Base-by-base conservation (phyloP, 345 rosid genomes). In the Conringia planisiliqua region DNA sequence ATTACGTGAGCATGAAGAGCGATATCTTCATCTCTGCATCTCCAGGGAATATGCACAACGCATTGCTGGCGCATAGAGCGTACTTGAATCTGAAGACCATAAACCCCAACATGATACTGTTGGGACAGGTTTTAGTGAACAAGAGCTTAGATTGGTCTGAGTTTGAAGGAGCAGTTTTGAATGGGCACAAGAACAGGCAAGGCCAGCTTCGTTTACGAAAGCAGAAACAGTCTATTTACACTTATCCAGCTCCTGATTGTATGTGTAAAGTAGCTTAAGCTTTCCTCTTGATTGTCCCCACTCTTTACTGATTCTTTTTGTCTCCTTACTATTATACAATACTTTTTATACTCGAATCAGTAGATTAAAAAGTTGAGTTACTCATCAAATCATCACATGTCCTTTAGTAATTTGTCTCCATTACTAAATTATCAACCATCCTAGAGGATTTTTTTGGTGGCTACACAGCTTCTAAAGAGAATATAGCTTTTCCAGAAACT, bases 21-120 rank as follows among this genome's bases (percentile, higher is more conserved):
- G 90, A 96, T 67, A 80, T 96, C 82, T 96, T 92, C 80, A 89
- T 96, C 66, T 90, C 98, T 32, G 96, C 99, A 38, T 92, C 98
- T 68, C 99, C 97, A 1, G 98, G 98, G 80, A 96, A 96, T 79
- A 92, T 92, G 99, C 98, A 92, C 81, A 96, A 96, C 63, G 98
- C 98, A 40, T 66, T 96, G 93, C 83, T 85, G 18, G 98, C 87
- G 2, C 98, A 92, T 77, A 85, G 98, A 68, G 86, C 90, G 10
- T 90, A 85, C 73, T 63, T 83, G 81, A 95, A 89, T 69, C 62
- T 87, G 67, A 92, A 95, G 84, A 95, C 99, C 42, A 87, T 92
- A 80, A 88, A 90, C 79, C 99, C 97, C 3, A 89, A 87, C 85
- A 95, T 95, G 98, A 75, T 77, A 22, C 84, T 89, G 66, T 44